Evolutionary conservation across 306 rosid species (phyloP).

Genomic region (Fagus crenata): DNA sequence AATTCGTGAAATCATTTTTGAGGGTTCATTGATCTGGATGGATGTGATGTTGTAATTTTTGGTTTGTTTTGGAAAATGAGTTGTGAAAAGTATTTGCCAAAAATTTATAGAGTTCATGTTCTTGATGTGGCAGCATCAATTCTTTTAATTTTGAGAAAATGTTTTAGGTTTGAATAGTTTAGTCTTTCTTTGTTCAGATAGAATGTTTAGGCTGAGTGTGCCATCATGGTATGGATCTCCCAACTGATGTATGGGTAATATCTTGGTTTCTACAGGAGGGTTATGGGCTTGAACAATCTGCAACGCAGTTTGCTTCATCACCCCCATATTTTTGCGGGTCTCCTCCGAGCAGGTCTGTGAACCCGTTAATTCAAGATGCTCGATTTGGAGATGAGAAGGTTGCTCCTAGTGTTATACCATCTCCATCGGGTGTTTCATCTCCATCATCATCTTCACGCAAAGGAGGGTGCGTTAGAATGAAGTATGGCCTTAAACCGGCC

Average conservation of each 20-base stretch:
- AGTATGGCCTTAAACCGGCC: conserved; percentile 71
- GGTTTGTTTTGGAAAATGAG: neutral
- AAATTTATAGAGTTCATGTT: neutral
- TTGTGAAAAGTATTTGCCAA: neutral
- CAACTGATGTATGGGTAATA: neutral
- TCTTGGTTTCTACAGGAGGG: conserved; percentile 49
- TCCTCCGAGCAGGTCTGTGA: conserved; percentile 76
- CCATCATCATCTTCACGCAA: conserved; percentile 60
- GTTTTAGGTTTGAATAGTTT: neutral
- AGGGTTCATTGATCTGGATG: neutral
- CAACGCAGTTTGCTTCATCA: conserved; percentile 53
- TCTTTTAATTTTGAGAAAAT: neutral
- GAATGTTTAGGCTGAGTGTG: neutral
- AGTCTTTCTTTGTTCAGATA: neutral
- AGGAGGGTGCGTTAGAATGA: conserved; percentile 69
- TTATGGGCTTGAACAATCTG: conserved; percentile 50
- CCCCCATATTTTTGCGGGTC: conserved; percentile 88
- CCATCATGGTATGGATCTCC: neutral
- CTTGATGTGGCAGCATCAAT: neutral
- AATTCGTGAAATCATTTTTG: neutral
- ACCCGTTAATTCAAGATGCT: conserved; percentile 76
- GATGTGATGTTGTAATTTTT: neutral
- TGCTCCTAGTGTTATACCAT: conserved; percentile 37
- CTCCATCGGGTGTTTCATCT: conserved; percentile 61
- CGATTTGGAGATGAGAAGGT: conserved; percentile 62